Evolutionary conservation across 2,329 filamentous ascomycete species (phyloP).

Genomic region (Venturia asperata): DNA sequence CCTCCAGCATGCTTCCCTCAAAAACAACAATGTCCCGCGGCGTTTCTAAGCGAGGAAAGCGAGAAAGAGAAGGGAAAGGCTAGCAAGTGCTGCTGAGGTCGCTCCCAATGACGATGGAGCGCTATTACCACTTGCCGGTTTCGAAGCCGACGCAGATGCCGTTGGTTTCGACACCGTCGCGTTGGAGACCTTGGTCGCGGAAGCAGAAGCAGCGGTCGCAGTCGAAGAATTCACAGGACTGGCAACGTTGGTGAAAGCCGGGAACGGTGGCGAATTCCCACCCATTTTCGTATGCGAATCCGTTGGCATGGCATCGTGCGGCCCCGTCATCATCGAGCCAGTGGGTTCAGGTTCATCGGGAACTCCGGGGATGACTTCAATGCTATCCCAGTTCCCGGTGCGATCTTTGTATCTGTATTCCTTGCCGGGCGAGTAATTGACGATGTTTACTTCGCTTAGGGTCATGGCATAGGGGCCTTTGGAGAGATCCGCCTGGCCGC

Average conservation of each 20-base stretch:
- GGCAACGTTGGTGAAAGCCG: background rate
- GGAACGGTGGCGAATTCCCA: background rate
- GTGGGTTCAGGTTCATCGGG: constrained; percentile 27
- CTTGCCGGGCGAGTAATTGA: constrained; percentile 46
- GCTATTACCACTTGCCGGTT: background rate
- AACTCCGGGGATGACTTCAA: constrained; percentile 57
- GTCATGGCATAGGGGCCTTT: constrained; percentile 46
- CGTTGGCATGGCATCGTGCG: background rate
- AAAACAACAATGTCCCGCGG: background rate
- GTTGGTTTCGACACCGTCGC: background rate
- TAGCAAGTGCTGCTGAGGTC: background rate
- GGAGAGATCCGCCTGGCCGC: constrained; percentile 46
- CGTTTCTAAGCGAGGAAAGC: background rate
- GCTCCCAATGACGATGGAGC: background rate
- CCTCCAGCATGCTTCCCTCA: background rate
- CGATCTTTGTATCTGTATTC: constrained; percentile 46
- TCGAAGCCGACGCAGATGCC: background rate
- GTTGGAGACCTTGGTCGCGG: background rate
- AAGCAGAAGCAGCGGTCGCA: background rate
- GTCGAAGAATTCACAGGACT: background rate
- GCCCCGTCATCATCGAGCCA: background rate
- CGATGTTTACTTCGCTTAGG: constrained; percentile 44
- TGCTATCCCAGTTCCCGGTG: constrained; percentile 42
- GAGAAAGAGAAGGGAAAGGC: background rate
- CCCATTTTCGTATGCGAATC: no score